Evolutionary conservation across 2,329 filamentous ascomycete species (phyloP).

Genomic region (Diatrype stigma): DNA sequence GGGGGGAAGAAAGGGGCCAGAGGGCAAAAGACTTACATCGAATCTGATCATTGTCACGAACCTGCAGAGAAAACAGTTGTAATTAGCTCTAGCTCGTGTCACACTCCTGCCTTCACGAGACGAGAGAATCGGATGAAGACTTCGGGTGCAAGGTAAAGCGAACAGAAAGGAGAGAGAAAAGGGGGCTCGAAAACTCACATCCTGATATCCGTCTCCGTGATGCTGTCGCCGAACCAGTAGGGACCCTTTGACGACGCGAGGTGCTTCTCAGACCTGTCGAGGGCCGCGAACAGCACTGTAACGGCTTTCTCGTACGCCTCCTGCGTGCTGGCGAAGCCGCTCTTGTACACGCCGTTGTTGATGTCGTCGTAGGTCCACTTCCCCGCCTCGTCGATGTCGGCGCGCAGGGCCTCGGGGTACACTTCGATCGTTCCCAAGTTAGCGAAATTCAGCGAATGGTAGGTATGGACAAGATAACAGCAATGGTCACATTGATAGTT

Average conservation of each 20-base stretch:
- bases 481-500: background rate
- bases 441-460: too few relatives aligned
- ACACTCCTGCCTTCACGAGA: too few relatives aligned
- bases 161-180: background rate
- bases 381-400: constrained; percentile 71
- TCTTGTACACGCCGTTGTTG: constrained; percentile 70
- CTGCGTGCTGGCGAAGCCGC: constrained; percentile 81
- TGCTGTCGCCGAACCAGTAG: constrained; percentile 68
- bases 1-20: too few relatives aligned
- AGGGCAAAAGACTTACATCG: constrained; percentile 5
- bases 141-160: too few relatives aligned
- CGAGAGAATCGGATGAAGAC: too few relatives aligned
- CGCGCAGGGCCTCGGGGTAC: constrained; percentile 61
- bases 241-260: constrained; percentile 51
- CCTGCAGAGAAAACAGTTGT: constrained; percentile 7
- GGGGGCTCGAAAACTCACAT: constrained; percentile 51
- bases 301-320: constrained; percentile 78
- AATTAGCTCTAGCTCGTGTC: background rate
- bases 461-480: too few relatives aligned
- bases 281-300: constrained; percentile 63
- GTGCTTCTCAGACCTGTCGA: constrained; percentile 73
- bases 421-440: too few relatives aligned
- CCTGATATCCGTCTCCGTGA: constrained; percentile 81
- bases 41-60: constrained; percentile 29
- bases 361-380: constrained; percentile 74